Conservation (phyloP, 805 yeast species). For the Cyberlindnera euphorbiiphila region DNA sequence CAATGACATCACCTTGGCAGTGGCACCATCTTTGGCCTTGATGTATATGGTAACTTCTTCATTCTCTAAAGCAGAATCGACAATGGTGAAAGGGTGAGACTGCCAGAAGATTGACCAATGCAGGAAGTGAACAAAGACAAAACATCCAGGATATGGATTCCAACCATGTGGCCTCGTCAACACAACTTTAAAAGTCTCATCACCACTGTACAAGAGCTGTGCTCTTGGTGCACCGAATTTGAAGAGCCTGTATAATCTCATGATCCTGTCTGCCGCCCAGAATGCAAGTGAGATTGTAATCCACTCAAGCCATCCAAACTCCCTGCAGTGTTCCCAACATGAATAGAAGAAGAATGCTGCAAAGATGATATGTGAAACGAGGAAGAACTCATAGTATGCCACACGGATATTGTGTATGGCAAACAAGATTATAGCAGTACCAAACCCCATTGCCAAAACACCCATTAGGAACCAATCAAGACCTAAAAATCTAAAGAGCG, state of each 20-base stretch:
- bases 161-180: constrained; percentile 41
- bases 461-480: constrained; percentile 24
- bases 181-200: constrained; percentile 43
- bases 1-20: constrained; percentile 25
- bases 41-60: constrained; percentile 40
- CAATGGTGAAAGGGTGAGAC: constrained; percentile 67
- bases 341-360: constrained; percentile 50
- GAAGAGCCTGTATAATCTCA: constrained; percentile 37
- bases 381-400: constrained; percentile 55
- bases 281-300: constrained; percentile 26
- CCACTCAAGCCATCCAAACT: constrained; percentile 42
- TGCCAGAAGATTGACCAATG: constrained; percentile 55
- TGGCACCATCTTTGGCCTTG: constrained; percentile 53
- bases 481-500: neutral
- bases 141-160: constrained; percentile 51
- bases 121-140: constrained; percentile 53
- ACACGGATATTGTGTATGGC: constrained; percentile 45
- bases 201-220: constrained; percentile 26
- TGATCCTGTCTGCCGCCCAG: constrained; percentile 48
- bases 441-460: constrained; percentile 9
- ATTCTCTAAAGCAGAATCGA: constrained; percentile 37
- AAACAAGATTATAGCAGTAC: constrained; percentile 11
- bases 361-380: constrained; percentile 51
- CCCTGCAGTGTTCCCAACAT: constrained; percentile 56
- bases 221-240: constrained; percentile 22